Evolutionary conservation across 805 yeast genomes (phyloP).

Genomic region (Barnettozyma botsteinii): DNA sequence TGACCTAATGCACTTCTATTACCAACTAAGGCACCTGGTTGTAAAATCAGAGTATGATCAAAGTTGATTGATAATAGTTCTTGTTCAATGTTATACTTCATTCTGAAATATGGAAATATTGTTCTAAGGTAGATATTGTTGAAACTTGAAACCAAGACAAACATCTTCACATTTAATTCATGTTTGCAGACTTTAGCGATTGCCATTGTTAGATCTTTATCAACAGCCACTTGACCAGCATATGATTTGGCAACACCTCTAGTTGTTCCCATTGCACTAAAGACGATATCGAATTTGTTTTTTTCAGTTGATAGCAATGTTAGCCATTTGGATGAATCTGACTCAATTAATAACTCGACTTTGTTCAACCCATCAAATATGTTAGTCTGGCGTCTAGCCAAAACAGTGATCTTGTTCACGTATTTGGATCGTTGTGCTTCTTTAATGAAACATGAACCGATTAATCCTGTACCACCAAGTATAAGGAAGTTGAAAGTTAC

Average conservation of each 20-base stretch:
- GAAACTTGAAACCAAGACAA: slow-evolving; percentile 62
- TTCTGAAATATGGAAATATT: slow-evolving; percentile 46
- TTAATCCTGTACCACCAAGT: slow-evolving; percentile 21
- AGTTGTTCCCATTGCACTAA: slow-evolving; percentile 72
- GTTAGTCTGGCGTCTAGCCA: slow-evolving; percentile 7
- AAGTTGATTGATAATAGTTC: slow-evolving; percentile 55
- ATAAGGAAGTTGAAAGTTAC: slow-evolving; percentile 10
- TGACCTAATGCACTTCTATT: slow-evolving; percentile 9
- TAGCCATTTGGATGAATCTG: slow-evolving; percentile 48
- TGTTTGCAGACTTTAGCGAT: slow-evolving; percentile 64
- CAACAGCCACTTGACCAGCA: slow-evolving; percentile 62
- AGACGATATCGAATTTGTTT: slow-evolving; percentile 29
- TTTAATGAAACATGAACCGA: slow-evolving; percentile 16
- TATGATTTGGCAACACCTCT: slow-evolving; percentile 57
- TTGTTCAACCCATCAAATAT: slow-evolving; percentile 20
- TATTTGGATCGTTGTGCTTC: slow-evolving; percentile 11
- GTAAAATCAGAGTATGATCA: slow-evolving; percentile 59
- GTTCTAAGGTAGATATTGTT: slow-evolving; percentile 44
- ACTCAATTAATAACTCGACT: slow-evolving; percentile 37
- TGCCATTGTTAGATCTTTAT: slow-evolving; percentile 59
- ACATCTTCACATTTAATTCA: slow-evolving; percentile 51
- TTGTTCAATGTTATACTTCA: slow-evolving; percentile 71
- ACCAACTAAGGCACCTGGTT: slow-evolving; percentile 61
- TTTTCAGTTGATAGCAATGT: slow-evolving; percentile 24
- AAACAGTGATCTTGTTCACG: slow-evolving; percentile 9